Evolutionary conservation across 352 stramenopile genomes (phyloP), one percentile per base, ranked within the genome.

Genomic region (Hyaloperonospora arabidopsidis): DNA sequence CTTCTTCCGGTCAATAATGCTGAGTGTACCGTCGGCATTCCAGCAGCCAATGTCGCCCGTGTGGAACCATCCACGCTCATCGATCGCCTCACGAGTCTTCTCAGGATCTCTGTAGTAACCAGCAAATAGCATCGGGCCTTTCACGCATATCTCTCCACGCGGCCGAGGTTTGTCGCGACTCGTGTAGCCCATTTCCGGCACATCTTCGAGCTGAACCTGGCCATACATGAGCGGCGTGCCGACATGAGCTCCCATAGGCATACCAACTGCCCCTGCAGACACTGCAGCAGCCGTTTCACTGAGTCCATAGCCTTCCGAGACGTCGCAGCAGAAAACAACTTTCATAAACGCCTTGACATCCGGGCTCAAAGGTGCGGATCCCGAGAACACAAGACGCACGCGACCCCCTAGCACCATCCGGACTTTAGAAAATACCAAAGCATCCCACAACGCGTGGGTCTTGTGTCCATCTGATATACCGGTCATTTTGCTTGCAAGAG

Each of bases 321-420:
- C 86, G 36, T 84, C 78, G 41, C 88, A 87, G 54, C 87, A 89
- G 49, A 98, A 87, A 29, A 97, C 76, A 54, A 96, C 94, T 56
- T 97, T 90, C 62, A 98, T 91, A 63, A 98, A 98, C n/a, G 88
- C 88, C 81, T 98, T 97, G 8, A 98, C 91, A 23, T 95, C 87
- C 28, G 81, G 67, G 14, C 78, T 85, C 23, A 98, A 67, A 1
- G 95, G 94, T 15, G 96, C 96, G 13, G 89, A 97, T 17, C 96
- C 96, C 14, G 81, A 97, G 0, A 98, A 56, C 55, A 98, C 95
- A 14, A 94, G 35, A 5, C 86, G 72, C 43, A 97, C 69, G 14
- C 86, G 71, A 43, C 95, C 89, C 17, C 96, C 96, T 15, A 98
- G 66, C 12, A 89, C 81, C 38, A 73, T 77, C 38, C 95, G 93